Evolutionary conservation across 2,329 filamentous ascomycete species (phyloP), one percentile per base, ranked within the genome.

Genomic region (Thelonectria rubi): DNA sequence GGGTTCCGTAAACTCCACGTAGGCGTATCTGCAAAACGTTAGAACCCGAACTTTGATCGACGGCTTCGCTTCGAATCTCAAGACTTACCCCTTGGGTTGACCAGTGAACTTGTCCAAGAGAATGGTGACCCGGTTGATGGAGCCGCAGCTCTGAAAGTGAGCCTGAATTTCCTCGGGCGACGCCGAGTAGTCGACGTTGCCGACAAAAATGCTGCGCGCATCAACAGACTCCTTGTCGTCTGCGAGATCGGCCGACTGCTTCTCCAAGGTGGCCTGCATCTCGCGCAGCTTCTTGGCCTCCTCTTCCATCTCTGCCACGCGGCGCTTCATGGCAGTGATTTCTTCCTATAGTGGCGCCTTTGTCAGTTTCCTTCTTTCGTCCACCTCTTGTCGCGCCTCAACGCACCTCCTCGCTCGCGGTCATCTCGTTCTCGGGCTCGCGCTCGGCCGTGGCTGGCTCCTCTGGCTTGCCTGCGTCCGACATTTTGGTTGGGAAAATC

Each of bases 71-170:
- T 9, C 3, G 12, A 52, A 48, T n/a, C 7, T 42, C 5, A 40
- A 48, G 34, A 73, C 90, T 79, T 83, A 97, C 94, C 95, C 95
- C 84, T 99, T 99, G n/a, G 95, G 95, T 83, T 98, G 94, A 66
- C 95, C 95, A 11, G 94, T 97, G 75, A 97, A 98, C 82, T 99
- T 99, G 82, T 99, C 95, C 70, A 99, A 82, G 70, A 99, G 82
- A 69, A 99, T 99, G 1, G 95, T 99, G 62, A 99, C 95, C 63
- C 95, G 91, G 79, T 99, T 99, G 83, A 99, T 99, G 69, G 91
- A 93, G 63, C 95, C 95, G 73, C 93, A 97, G 82, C 90, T 96
- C 83, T 97, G 93, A 81, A 99, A 99, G 76, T 99, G 95, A 62
- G 93, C 92, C 82, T 99, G 95, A 62, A 99, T 73, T 82, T 99